Base-by-base conservation (phyloP, 1,284 basidiomycete genomes). In the Farysia itapuensis region DNA sequence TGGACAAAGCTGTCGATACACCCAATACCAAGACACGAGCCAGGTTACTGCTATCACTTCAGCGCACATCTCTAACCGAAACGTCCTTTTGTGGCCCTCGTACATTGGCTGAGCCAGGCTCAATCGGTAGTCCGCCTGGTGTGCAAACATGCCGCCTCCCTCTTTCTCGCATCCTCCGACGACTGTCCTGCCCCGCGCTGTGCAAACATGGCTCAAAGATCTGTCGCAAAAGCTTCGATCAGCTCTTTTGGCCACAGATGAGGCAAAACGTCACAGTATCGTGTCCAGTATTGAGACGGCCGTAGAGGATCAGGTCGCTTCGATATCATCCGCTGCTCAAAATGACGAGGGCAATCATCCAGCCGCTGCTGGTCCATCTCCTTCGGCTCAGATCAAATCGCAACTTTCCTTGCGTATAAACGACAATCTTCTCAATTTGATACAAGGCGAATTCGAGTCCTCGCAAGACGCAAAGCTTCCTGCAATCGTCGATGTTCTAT, bases 401-500 rank as follows among this genome's bases (percentile, higher is more conserved):
- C 65, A 68, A 29, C 41, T 70, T 36, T 41, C 60, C 20, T 19
- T 43, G 11, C 54, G 50, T 30, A 39, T 70, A 51, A 64, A 64
- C 21, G 59, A 43, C 33, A 39, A 45, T 24, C 34, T 70, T 15
- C 43, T 63, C 16, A 40, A 49, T 39, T 15, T 67, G 35, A 50
- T 61, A 14, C 41, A 48, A 26, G 21, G 31, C 33, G 65, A 65
- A 30, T 56, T 70, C 38, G 58, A 59, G 18, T 40, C 58, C 15
- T 39, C 46, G 11, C 57, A 56, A 18, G 34, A 49, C 16, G 31
- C 42, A 4, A 61, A 56, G 40, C 45, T 47, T 14, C 44, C 64
- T 16, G 43, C 53, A 9, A 21, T 72, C 11, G 54, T 70, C 45
- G 66, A 59, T 19, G 42, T 64, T 34, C 51, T 75, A 30, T 53